Percentiles rank a stretch among this genome's conserved stretches.
These are phyloP conservation scores for Penicillium sp. DNA, from an alignment of 2,329 filamentous ascomycete species.

Conservation along the genomic window DNA sequence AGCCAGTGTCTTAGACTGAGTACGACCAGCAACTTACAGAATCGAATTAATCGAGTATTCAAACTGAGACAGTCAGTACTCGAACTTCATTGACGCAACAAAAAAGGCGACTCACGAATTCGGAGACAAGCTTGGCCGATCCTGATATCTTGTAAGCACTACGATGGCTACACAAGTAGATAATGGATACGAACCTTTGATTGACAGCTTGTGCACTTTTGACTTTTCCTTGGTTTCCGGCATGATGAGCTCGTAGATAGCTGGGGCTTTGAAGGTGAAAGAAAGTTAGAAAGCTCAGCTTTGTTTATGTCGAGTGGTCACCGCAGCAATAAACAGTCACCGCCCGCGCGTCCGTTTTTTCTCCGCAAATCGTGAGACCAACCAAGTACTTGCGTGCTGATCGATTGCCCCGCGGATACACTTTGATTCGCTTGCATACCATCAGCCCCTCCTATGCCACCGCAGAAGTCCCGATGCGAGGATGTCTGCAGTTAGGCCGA, in stretches of 20 bases:
- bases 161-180: background rate
- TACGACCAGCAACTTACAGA: slow-evolving; percentile 56
- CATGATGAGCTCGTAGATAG: slow-evolving; percentile 28
- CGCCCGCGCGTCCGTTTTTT: slow-evolving; percentile 30
- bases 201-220: slow-evolving; percentile 90
- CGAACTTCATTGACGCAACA: slow-evolving; percentile 6
- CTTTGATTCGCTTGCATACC: slow-evolving; percentile 1
- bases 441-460: slow-evolving; percentile 27
- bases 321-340: slow-evolving; percentile 34
- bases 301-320: slow-evolving; percentile 39
- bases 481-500: slow-evolving; percentile 47
- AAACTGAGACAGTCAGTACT: slow-evolving; percentile 56
- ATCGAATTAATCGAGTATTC: slow-evolving; percentile 99
- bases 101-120: slow-evolving; percentile 68
- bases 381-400: background rate
- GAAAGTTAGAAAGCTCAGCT: slow-evolving; percentile 9
- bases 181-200: slow-evolving; percentile 33
- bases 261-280: background rate
- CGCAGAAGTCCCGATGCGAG: slow-evolving; percentile 43
- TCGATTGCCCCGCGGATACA: slow-evolving; percentile 1
- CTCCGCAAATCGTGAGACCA: slow-evolving; percentile 24
- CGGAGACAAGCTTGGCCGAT: slow-evolving; percentile 81
- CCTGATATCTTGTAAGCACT: slow-evolving; percentile 44
- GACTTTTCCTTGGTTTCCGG: slow-evolving; percentile 63
- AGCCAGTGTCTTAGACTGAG: background rate